Evolutionary conservation across 179 eudicot species (phyloP), one percentile per base, ranked within the genome.

Genomic region (Vitellaria paradoxa): DNA sequence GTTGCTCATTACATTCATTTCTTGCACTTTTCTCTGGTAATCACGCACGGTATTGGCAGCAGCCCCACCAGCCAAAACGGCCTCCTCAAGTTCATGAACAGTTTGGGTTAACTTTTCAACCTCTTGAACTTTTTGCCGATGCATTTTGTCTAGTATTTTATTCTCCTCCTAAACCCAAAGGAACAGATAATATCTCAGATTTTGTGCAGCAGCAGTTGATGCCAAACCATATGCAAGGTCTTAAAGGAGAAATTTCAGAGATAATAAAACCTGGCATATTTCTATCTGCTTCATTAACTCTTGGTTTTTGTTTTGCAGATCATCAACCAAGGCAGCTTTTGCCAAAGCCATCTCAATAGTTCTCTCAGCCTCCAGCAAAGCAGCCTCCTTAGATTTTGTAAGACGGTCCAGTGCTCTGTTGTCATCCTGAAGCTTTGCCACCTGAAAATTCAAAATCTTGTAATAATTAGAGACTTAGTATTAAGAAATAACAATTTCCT

Each of bases 11-110:
- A 91, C 95, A 85, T 87, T 91, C 85, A 89, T 79, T 82, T 92
- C 97, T 78, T 87, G 95, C 69, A 92, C 82, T 88, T 91, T 91
- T 37, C 95, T 79, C 81, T 91, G 93, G 84, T 92, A 92, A 73
- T 92, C 97, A 70, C 97, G 97, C 69, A 92, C 92, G 72, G 90
- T 89, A 80, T 92, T 92, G 7, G 97, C 97, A 76, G 97, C 95
- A 40, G 95, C 97, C 49, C 97, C 95, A 76, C 97, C 95, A 76
- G 97, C 92, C 84, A 92, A 81, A 79, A 92, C 92, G 70, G 91
- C 92, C 82, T 92, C 97, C 83, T 92, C 97, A 20, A 92, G 97
- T 85, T 92, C 97, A 63, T 82, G 82, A 77, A 92, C 93, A n/a
- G 89, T 92, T 76, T 88, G 97, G 37, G 89, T 91, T 24, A 92